phyloP scores from a whole-genome alignment of 257 asterid genomes.

The Linderniella brevidens region DNA sequence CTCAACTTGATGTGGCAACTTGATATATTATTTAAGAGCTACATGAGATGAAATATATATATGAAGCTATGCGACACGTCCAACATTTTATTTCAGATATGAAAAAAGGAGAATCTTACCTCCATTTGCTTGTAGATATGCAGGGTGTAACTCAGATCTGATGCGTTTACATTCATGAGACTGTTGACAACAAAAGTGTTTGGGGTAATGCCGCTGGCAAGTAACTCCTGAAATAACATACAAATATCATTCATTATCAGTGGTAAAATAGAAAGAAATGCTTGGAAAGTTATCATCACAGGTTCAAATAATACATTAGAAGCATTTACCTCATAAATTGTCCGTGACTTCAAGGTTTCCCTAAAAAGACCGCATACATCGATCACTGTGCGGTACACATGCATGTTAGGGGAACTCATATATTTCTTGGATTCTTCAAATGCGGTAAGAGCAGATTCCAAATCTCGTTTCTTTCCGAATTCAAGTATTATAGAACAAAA shows the following conservation, averaged over 20 bases:
- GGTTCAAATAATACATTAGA: neutral
- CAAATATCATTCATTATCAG: neutral
- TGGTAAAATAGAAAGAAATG: too few species aligned
- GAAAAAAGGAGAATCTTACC: conserved; percentile 28
- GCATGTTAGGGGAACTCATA: conserved; percentile 48
- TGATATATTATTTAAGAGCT: neutral
- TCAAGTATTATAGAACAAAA: conserved; percentile 54
- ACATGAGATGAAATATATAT: conserved; percentile 7
- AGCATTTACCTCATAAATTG: conserved; percentile 59
- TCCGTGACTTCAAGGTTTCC: conserved; percentile 60
- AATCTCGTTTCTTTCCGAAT: conserved; percentile 75
- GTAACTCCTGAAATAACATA: conserved; percentile 46
- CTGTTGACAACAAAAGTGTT: conserved; percentile 72
- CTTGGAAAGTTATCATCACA: too few species aligned
- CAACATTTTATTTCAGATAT: conserved; percentile 4
- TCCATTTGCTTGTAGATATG: conserved; percentile 57
- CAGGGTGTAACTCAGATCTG: conserved; percentile 61
- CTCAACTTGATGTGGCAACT: conserved; percentile 10
- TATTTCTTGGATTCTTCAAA: conserved; percentile 53
- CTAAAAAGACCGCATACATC: conserved; percentile 97
- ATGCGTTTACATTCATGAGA: conserved; percentile 86
- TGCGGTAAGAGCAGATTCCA: conserved; percentile 52
- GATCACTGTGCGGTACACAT: conserved; percentile 62
- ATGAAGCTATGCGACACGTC: conserved; percentile 5
- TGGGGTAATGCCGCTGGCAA: conserved; percentile 41